Evolutionary conservation across 768 basidiomycete genomes (phyloP).

Genomic region (Termitomyces sp.): DNA sequence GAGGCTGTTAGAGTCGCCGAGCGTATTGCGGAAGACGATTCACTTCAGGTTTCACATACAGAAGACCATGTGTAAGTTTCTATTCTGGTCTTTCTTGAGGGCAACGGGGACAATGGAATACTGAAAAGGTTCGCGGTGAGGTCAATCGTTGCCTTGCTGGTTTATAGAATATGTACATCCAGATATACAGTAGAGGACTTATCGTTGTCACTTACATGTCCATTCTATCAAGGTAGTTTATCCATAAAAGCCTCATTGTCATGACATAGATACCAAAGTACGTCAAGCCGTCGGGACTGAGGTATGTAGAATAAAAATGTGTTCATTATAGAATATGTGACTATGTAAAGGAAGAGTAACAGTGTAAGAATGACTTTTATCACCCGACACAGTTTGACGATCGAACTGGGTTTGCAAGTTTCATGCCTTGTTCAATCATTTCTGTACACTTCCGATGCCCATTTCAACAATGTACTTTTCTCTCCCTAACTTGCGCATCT

Average conservation of each 20-base stretch:
- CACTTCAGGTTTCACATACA: not conserved
- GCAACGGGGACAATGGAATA: not conserved
- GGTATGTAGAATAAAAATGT: not conserved
- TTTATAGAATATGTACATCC: not conserved
- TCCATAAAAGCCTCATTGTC: not conserved
- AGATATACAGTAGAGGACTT: not conserved
- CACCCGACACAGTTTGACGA: not conserved
- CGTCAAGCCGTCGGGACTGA: not conserved
- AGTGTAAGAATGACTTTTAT: not conserved
- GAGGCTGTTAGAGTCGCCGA: conserved; percentile 57
- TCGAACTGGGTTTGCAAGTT: not conserved
- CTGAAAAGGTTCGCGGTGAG: not conserved
- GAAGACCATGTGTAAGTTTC: not conserved
- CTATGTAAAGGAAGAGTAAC: not conserved
- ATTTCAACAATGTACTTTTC: conserved; percentile 54
- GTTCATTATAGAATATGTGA: not conserved
- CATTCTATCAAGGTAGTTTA: not conserved
- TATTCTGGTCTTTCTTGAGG: not conserved
- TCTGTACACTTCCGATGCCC: conserved; percentile 50
- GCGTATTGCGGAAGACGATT: conserved; percentile 39
- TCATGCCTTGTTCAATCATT: not conserved
- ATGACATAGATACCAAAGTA: too few relatives aligned
- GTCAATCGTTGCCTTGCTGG: not conserved
- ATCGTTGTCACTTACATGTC: too few relatives aligned
- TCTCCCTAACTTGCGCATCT: conserved; percentile 54